Base-by-base conservation (phyloP, 345 rosid genomes). In the Lepidium aucheri region DNA sequence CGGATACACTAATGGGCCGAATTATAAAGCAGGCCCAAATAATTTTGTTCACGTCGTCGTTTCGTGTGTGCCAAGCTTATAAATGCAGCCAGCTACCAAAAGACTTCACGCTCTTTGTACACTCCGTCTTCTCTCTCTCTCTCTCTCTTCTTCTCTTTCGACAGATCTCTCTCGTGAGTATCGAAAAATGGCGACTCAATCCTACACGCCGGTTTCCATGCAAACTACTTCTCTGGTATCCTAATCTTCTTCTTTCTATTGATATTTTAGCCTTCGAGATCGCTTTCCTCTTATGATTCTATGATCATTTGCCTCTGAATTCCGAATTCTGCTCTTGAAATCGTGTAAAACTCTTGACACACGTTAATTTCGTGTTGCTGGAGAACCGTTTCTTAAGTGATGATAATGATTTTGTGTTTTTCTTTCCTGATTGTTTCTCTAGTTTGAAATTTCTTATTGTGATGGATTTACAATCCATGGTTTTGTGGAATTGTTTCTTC, bases 181-280 rank as follows among this genome's bases (percentile, higher is more conserved):
- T 14, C 62, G 63, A 60, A 15, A 60, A 67, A 84, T 84, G 88
- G 84, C 85, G 45, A 61, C 73, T 24, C 63, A 57, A 13, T 56
- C 78, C 39, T 75, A 60, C 70, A 30, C 83, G 1, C 74, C 69
- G 2, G 33, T 74, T 68, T 77, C 81, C 72, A 72, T 76, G 78
- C 80, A 66, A 54, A 20, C 76, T 59, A 39, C 75, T 72, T 66
- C 75, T 67, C 65, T 64, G 74, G 74, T 78, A 58, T 13, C 36
- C 11, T 53, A 12, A 50, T 32, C 56, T 14, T 46, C 46, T 55
- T 51, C 38, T 47, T 14, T 13, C 13, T 17, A 46, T 53, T 50
- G 16, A 1, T n/a, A 28, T 50, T 10, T 12, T 56, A 5, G 8
- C 9, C 69, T 63, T 6, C 10, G 11, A 60, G 52, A 40, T 50